Conservation (phyloP, 2,329 filamentous ascomycete species). For the Fusarium pseudograminearum region DNA sequence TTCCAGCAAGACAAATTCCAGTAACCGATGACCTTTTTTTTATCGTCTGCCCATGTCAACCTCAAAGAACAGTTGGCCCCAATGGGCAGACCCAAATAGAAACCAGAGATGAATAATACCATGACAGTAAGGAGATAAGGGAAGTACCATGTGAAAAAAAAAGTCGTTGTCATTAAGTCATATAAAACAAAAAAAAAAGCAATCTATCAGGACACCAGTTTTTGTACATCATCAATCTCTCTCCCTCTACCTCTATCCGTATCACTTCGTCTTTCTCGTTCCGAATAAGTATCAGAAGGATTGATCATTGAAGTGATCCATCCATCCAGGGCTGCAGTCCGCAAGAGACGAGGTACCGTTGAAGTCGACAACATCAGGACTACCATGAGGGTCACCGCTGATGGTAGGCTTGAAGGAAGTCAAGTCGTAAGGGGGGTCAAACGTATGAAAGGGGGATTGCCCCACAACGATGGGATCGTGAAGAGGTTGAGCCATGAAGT, state of each 20-base stretch:
- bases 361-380: constrained; percentile 43
- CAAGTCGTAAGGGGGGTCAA: constrained; percentile 57
- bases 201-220: constrained; percentile 44
- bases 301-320: constrained; percentile 49
- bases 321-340: constrained; percentile 50
- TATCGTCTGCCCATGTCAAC: background rate
- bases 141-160: constrained; percentile 17
- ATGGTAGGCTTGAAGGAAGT: constrained; percentile 52
- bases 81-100: constrained; percentile 4
- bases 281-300: constrained; percentile 50
- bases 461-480: constrained; percentile 49
- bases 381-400: constrained; percentile 47
- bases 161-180: constrained; percentile 49
- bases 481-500: constrained; percentile 46
- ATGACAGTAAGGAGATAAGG: constrained; percentile 13
- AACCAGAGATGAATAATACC: constrained; percentile 11
- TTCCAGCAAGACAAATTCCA: constrained; percentile 8
- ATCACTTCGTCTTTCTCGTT: constrained; percentile 25
- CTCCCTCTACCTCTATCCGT: constrained; percentile 35
- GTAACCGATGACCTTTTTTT: constrained; percentile 7
- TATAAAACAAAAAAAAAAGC: constrained; percentile 43
- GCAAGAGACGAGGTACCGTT: constrained; percentile 44
- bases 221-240: constrained; percentile 43
- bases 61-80: background rate
- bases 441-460: constrained; percentile 55